Percentiles rank a stretch among this genome's conserved stretches.
phyloP scores from a whole-genome alignment of 768 basidiomycete genomes.

The Naganishia vishniacii region DNA sequence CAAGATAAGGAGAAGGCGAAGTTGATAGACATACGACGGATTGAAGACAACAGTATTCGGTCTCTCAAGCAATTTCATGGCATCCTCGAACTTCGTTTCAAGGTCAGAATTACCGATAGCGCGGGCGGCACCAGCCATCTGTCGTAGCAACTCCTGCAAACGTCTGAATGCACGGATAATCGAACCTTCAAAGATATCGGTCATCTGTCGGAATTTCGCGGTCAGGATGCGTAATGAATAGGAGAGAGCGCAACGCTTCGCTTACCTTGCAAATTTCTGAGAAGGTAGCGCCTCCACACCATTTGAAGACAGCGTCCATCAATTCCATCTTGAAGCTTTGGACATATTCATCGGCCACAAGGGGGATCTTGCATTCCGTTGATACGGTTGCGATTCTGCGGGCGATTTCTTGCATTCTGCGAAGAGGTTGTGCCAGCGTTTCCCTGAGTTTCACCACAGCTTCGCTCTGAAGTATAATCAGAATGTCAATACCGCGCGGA shows the following conservation, averaged over 20 bases:
- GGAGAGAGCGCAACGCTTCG: neutral
- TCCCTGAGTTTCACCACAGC: slow-evolving; percentile 71
- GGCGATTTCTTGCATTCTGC: slow-evolving; percentile 90
- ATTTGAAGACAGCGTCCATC: slow-evolving; percentile 94
- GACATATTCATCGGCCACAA: slow-evolving; percentile 93
- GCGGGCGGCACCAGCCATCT: slow-evolving; percentile 82
- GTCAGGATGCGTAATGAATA: slow-evolving; percentile 1
- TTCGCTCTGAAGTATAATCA: slow-evolving; percentile 14
- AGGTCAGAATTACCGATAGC: slow-evolving; percentile 94
- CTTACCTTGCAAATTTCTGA: slow-evolving; percentile 87
- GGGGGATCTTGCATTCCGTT: slow-evolving; percentile 78
- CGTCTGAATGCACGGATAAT: slow-evolving; percentile 94
- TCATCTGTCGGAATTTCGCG: slow-evolving; percentile 58
- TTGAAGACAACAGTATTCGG: slow-evolving; percentile 71
- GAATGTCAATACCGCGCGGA: neutral
- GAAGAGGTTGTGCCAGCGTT: slow-evolving; percentile 83
- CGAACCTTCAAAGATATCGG: slow-evolving; percentile 93
- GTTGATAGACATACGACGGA: slow-evolving; percentile 41
- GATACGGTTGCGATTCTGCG: slow-evolving; percentile 94
- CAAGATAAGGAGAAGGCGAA: neutral
- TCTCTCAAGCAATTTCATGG: slow-evolving; percentile 85
- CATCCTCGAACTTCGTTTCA: slow-evolving; percentile 85
- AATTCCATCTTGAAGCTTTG: slow-evolving; percentile 95
- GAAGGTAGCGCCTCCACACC: slow-evolving; percentile 98
- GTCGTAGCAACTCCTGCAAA: slow-evolving; percentile 84